Evolutionary conservation across 2,329 filamentous ascomycete genomes (phyloP).

Genomic region (Laburnicola sp.): DNA sequence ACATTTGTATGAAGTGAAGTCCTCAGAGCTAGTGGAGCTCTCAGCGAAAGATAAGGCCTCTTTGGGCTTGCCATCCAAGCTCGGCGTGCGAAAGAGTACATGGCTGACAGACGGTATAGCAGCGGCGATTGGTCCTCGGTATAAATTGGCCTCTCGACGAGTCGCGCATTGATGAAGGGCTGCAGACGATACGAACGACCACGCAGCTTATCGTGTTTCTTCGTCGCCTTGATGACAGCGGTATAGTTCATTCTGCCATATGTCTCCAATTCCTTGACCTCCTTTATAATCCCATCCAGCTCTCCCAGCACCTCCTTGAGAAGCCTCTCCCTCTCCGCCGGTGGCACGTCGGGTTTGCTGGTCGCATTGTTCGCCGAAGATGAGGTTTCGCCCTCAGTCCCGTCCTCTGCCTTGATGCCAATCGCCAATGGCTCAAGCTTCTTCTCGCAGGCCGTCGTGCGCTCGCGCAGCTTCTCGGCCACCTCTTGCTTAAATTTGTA

Average conservation of each 20-base stretch:
- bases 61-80: constrained; percentile 64
- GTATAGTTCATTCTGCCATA: constrained; percentile 98
- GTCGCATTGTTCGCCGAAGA: constrained; percentile 21
- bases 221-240: constrained; percentile 95
- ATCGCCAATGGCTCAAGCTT: constrained; percentile 63
- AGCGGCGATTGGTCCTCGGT: constrained; percentile 91
- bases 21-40: constrained; percentile 55
- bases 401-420: constrained; percentile 33
- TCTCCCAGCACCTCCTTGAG: constrained; percentile 75
- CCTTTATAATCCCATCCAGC: constrained; percentile 84
- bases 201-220: constrained; percentile 97
- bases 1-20: constrained; percentile 87
- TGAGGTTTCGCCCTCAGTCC: constrained; percentile 23
- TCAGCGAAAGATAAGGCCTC: constrained; percentile 52
- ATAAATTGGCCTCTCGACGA: constrained; percentile 91
- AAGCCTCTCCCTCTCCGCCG: constrained; percentile 53
- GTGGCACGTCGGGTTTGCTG: constrained; percentile 33
- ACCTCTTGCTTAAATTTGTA: constrained; percentile 83
- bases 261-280: constrained; percentile 90
- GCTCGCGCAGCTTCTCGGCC: constrained; percentile 78
- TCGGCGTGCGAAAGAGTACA: constrained; percentile 92
- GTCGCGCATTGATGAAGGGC: constrained; percentile 85
- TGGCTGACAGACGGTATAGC: constrained; percentile 83
- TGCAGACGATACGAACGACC: constrained; percentile 84
- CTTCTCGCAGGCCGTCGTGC: constrained; percentile 70